Evolutionary conservation across 108 stramenopile genomes (phyloP), one percentile per base, ranked within the genome.

Genomic region (Mediolabrus comicus): DNA sequence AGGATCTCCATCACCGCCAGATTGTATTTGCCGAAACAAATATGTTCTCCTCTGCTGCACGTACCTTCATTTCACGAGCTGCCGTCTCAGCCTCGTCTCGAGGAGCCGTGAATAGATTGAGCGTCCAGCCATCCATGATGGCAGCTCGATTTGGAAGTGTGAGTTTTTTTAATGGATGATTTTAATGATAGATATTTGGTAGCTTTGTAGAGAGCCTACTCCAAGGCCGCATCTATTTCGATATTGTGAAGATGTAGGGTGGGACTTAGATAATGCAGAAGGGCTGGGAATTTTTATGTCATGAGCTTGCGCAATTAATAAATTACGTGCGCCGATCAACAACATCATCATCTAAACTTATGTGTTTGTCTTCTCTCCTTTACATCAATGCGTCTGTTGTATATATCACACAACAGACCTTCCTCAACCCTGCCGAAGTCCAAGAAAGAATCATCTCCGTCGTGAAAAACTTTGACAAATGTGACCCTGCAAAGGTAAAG

Each of bases 401-500:
- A 6, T 9, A 33, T 53, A 24, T 30, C 28, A 51, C 64, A 24
- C 38, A 28, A 71, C 71, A 86, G 75, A 88, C 94, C 59, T 99
- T 99, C 72, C 86, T 99, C 74, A 92, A 97, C 83, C 75, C 89
- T 59, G 84, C 66, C 19, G 98, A 97, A 77, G 97, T 98, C 25
- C 82, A 92, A 38, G 96, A 92, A 54, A 92, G 99, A 43, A 89
- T 99, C 73, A 75, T 98, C 30, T 71, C 79, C 17, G 99, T 99
- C 49, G 87, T 99, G 61, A 98, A 98, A 90, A 97, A 92, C 68
- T 99, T 99, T 69, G 99, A 99, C 72, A 98, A 99, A 93, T 97
- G 98, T 22, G 94, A 96, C 51, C 70, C 75, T 29, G 63, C 75
- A 72, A 94, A 96, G 83, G 94, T 99, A 12, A 91, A 85, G 12